phyloP scores from a whole-genome alignment of 2,329 filamentous ascomycete genomes.

The Diatrype stigma region DNA sequence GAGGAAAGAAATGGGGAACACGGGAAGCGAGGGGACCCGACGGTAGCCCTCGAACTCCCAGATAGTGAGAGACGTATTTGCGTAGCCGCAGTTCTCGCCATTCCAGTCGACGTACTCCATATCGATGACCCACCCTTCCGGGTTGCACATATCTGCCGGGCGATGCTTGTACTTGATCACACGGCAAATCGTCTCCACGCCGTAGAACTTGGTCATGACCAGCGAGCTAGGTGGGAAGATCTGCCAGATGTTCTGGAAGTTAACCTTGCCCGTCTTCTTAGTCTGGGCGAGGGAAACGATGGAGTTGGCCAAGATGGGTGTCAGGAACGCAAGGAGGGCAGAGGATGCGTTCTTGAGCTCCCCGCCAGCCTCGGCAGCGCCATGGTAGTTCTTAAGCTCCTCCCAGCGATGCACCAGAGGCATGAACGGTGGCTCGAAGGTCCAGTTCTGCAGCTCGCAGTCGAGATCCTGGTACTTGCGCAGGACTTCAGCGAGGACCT shows the following conservation, averaged over 20 bases:
- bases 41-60: conserved; percentile 21
- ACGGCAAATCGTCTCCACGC: conserved; percentile 32
- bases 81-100: conserved; percentile 26
- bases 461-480: conserved; percentile 31
- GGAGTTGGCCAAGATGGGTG: conserved; percentile 24
- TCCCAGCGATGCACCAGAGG: conserved; percentile 34
- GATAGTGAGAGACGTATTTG: conserved; percentile 19
- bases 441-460: conserved; percentile 28
- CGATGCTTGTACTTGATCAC: conserved; percentile 26
- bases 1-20: conserved; percentile 27
- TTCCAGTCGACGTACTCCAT: conserved; percentile 35
- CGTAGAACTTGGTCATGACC: conserved; percentile 27
- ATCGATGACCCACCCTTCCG: conserved; percentile 21
- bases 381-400: conserved; percentile 13
- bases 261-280: conserved; percentile 25
- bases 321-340: conserved; percentile 26
- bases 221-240: conserved; percentile 31
- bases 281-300: conserved; percentile 22
- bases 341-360: conserved; percentile 10
- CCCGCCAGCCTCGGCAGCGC: background rate
- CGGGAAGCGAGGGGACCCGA: conserved; percentile 22
- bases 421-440: conserved; percentile 28
- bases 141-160: background rate
- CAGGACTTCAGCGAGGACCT: conserved; percentile 24
- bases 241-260: conserved; percentile 29